These are phyloP conservation scores for Backusella sp. DNA, from an alignment of 192 early-diverging fungal species.

Conservation along the genomic window DNA sequence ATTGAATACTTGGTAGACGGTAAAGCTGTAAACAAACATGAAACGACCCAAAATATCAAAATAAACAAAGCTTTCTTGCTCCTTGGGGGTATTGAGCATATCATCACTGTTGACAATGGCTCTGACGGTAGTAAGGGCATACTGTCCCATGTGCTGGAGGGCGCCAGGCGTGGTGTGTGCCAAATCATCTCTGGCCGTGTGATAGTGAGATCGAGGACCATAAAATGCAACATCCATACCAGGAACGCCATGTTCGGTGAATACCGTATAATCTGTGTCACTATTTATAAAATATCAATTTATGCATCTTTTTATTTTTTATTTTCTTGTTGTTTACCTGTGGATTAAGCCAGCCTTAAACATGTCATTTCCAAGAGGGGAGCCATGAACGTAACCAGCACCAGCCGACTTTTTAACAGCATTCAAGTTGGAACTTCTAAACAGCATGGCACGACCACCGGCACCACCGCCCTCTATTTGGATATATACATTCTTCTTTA, in stretches of 20 bases:
- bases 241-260: conserved; percentile 54
- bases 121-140: conserved; percentile 44
- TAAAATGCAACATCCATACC: conserved; percentile 70
- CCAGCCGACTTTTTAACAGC: conserved; percentile 36
- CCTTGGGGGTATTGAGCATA: conserved; percentile 24
- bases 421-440: conserved; percentile 43
- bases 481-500: not conserved
- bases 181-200: conserved; percentile 55
- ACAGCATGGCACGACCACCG: conserved; percentile 63
- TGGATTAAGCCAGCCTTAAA: conserved; percentile 58
- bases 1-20: conserved; percentile 15
- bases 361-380: conserved; percentile 64
- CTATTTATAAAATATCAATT: conserved; percentile 15
- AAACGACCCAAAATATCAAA: conserved; percentile 46
- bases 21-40: conserved; percentile 30
- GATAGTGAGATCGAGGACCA: conserved; percentile 61
- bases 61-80: conserved; percentile 34
- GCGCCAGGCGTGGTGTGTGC: conserved; percentile 47
- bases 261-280: conserved; percentile 66
- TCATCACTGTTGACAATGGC: conserved; percentile 48
- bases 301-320: too few relatives aligned
- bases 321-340: too few relatives aligned
- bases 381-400: conserved; percentile 47
- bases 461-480: conserved; percentile 64
- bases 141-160: conserved; percentile 63